Base-by-base conservation (phyloP, 2,329 filamentous ascomycete genomes). In the Pseudogymnoascus sp. region DNA sequence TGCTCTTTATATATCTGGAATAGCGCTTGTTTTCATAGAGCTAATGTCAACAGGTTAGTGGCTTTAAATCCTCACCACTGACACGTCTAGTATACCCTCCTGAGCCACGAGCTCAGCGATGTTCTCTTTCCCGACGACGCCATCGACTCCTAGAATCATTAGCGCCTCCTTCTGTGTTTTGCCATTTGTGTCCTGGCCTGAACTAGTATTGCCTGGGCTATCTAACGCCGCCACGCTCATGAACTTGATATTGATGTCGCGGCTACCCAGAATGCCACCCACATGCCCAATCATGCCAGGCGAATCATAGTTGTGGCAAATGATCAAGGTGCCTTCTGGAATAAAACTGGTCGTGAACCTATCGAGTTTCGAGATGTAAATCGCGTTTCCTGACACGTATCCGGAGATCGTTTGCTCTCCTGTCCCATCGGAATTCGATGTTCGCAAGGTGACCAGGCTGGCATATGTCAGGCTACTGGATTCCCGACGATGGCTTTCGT, bases 261-360 rank as follows among this genome's bases (percentile, higher is more conserved):
- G 82, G 38, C 80, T 80, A 0, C 90, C 90, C 25, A 93, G 76
- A 60, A 86, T 80, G 63, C 81, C 86, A 0, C 90, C 90, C 2
- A 94, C 90, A 38, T 85, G 84, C 2, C 90, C 90, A 72, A 94
- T 93, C 78, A 92, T 92, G 9, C 90, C 90, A 0, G 89, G 89
- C 66, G 86, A 82, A 70, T 94, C 90, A 69, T 90, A 92, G 75
- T 93, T 93, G 70, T 91, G 84, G 69, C 91, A 83, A 64, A 93
- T 87, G n/a, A 92, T 78, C 63, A 93, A 73, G 0, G 84, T 90
- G 0, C 90, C 90, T 64, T 88, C 82, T 0, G 90, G 89, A 9
- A 84, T 80, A 67, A 94, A 93, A 4, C 84, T 85, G 0, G 88
- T 88, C 39, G 82, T 84, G 76, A 93, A 94, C 1, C 86, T 82